phyloP scores from a whole-genome alignment of 805 yeast genomes.

The Ogataea neopini region DNA sequence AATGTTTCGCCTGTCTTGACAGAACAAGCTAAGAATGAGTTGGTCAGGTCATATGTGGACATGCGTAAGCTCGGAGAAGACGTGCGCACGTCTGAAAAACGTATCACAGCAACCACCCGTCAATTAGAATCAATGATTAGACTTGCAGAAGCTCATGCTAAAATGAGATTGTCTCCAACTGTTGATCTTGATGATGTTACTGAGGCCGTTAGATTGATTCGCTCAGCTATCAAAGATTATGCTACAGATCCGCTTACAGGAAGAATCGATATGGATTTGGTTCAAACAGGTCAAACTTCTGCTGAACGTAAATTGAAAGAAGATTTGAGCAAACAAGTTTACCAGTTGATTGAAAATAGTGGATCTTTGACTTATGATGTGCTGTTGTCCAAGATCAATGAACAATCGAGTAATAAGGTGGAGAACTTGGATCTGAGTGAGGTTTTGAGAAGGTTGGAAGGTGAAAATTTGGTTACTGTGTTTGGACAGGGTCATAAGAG shows the following conservation, averaged over 20 bases:
- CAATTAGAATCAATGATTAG: slow-evolving; percentile 96
- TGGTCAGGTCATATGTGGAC: slow-evolving; percentile 85
- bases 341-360: slow-evolving; percentile 51
- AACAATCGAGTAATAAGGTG: slow-evolving; percentile 59
- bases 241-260: slow-evolving; percentile 98
- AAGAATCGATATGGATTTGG: slow-evolving; percentile 93
- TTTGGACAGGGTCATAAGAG: slow-evolving; percentile 74
- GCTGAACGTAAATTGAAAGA: slow-evolving; percentile 79
- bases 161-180: slow-evolving; percentile 74
- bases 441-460: slow-evolving; percentile 63
- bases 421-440: slow-evolving; percentile 73
- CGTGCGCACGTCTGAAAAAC: slow-evolving; percentile 75
- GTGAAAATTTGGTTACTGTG: slow-evolving; percentile 68
- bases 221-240: slow-evolving; percentile 93
- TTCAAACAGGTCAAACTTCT: slow-evolving; percentile 92
- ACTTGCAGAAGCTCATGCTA: slow-evolving; percentile 94
- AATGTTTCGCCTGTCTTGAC: slow-evolving; percentile 78
- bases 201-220: slow-evolving; percentile 91
- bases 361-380: slow-evolving; percentile 58
- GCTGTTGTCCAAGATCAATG: slow-evolving; percentile 62
- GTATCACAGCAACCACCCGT: slow-evolving; percentile 97
- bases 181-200: slow-evolving; percentile 83
- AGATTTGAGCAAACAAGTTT: slow-evolving; percentile 64
- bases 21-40: slow-evolving; percentile 75
- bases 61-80: slow-evolving; percentile 96